Evolutionary conservation across 2,329 filamentous ascomycete species (phyloP), one percentile per base, ranked within the genome.

Genomic region (Pseudogymnoascus sp.): DNA sequence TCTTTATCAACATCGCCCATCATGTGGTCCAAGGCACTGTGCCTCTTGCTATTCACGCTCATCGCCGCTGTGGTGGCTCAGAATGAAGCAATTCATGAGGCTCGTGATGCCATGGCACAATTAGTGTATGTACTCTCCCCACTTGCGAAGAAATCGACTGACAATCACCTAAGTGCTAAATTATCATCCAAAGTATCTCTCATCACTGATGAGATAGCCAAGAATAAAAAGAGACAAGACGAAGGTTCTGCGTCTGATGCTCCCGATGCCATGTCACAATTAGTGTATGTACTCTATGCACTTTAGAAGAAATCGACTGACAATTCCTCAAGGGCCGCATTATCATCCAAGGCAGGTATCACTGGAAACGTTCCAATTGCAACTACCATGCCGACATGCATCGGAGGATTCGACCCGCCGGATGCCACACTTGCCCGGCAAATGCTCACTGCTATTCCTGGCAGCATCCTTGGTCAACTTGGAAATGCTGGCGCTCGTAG

Each of bases 1-100:
- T 53, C n/a, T 53, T 53, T 53, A 31, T 53, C 46, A 53, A 34
- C 50, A 56, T 56, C 50, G 50, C 50, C 50, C 28, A 56, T 56
- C 50, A 56, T 56, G 50, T 56, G 50, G 50, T 56, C 50, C 28
- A 56, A 34, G n/a, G 16, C 50, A 34, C 28, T 21, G 5, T 56
- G 50, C 18, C 16, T 56, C 28, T 12, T 56, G 28, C 2, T 56
- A 31, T 12, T 56, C 28, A 21, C 16, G 11, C 5, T 56, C 28
- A 34, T 56, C 50, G 50, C 50, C 25, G 6, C 16, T 21, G 50
- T 56, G 11, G 28, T 34, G n/a, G 50, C 50, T 5, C 50, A 56
- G 28, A 12, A 56, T 21, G n/a, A 56, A 4, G 28, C n/a, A 12
- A 56, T 34, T 21, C 25, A 34, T 12, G 16, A 34, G 2, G n/a